Percentiles rank a stretch among this genome's conserved stretches.
Evolutionary conservation across 257 asterid species (phyloP).

Genomic region (Voacanga thouarsii): DNA sequence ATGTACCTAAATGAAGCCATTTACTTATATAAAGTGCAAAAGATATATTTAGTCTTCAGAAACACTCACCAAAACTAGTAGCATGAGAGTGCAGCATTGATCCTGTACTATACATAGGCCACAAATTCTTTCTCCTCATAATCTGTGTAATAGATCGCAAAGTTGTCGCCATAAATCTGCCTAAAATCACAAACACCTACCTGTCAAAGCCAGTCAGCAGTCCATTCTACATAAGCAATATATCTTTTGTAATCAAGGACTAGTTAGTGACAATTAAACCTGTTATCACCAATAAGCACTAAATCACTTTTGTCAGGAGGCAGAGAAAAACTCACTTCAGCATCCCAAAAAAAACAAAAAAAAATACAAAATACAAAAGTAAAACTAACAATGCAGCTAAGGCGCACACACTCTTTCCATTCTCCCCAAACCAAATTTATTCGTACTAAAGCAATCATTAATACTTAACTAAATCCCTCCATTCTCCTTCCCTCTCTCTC

Average conservation of each 20-base stretch:
- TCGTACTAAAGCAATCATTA: too few relatives aligned
- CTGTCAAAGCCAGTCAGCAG: constrained; percentile 11
- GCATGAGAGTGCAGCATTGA: constrained; percentile 72
- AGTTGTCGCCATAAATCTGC: constrained; percentile 44
- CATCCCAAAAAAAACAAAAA: background rate
- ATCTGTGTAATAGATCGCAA: constrained; percentile 53
- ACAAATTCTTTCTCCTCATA: constrained; percentile 40
- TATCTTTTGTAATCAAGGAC: background rate
- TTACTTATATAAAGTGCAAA: constrained; percentile 4
- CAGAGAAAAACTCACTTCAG: background rate
- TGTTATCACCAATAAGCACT: background rate
- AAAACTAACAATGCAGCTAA: background rate
- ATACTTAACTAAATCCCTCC: too few relatives aligned
- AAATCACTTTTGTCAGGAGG: background rate
- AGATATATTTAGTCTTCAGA: background rate
- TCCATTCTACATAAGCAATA: background rate
- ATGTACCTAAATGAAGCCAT: background rate
- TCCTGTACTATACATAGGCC: constrained; percentile 30
- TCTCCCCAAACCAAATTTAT: too few relatives aligned
- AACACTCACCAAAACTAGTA: constrained; percentile 74
- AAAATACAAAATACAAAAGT: background rate
- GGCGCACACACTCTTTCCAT: background rate
- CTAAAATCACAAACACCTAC: background rate
- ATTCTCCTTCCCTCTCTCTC: too few relatives aligned
- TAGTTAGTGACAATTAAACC: background rate